Base-by-base conservation (phyloP, 2,329 filamentous ascomycete genomes). In the Camptophora hylomeconis region DNA sequence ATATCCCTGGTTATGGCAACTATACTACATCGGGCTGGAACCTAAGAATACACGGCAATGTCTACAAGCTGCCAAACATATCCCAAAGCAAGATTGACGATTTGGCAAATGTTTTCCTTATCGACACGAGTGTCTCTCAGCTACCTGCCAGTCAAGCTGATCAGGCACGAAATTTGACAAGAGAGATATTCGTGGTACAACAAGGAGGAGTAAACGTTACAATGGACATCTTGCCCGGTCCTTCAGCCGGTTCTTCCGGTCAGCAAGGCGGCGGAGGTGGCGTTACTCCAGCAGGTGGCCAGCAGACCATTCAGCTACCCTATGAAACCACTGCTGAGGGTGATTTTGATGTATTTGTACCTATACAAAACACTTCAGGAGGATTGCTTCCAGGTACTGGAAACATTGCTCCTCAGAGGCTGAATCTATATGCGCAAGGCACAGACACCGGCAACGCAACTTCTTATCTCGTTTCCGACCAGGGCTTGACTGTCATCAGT, bases 1-100 rank as follows among this genome's bases (percentile, higher is more conserved):
- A 82, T 39, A 49, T 83, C 6, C 76, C 77, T 54, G 60, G 61
- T 7, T 78, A 78, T 40, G 80, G 65, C n/a, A 86, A 86, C 39
- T 86, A 76, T 72, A 84, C 80, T 2, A 61, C 74, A n/a, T 54
- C 72, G 33, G 76, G 76, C 18, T 86, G 80, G 80, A 81, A 75
- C 38, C 64, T 84, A 3, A 67, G 78, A 16, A 70, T 84, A 38
- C 80, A 79, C 40, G 80, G 80, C 41, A 83, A 83, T 45, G 74
- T 84, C n/a, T 86, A 75, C 62, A 84, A 83, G 51, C 68, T 78
- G 37, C 80, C 80, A 2, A 69, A 80, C 35, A 74, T 79, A 18
- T 67, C 65, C 2, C 60, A 71, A 41, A 57, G 60, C 18, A 79
- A 71, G 41, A 57, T 86, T 24, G 67, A 86, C 41, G 61, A 74